Evolutionary conservation across 129 eudicot species (phyloP).

Genomic region (Centella asiatica): DNA sequence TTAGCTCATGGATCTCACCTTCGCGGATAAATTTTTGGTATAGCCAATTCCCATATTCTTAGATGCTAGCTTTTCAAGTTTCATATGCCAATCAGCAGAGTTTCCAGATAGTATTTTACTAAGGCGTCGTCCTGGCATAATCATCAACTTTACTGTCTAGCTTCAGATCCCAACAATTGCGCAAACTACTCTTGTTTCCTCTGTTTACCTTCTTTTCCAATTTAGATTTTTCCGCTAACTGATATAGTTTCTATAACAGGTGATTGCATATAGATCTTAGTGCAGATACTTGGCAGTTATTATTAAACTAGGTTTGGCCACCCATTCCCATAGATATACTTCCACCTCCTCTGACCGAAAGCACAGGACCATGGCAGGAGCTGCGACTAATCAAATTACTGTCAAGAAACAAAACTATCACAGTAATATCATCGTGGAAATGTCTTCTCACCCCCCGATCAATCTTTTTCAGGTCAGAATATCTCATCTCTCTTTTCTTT

Average conservation of each 20-base stretch:
- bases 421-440: conserved; percentile 74
- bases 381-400: conserved; percentile 33
- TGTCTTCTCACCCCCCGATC: conserved; percentile 55
- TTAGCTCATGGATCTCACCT: conserved; percentile 1
- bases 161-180: neutral
- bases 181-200: conserved; percentile 4
- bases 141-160: conserved; percentile 37
- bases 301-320: conserved; percentile 13
- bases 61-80: conserved; percentile 13
- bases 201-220: neutral
- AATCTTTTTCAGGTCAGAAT: conserved; percentile 50
- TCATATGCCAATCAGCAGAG: conserved; percentile 49
- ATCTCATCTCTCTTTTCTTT: conserved; percentile 70
- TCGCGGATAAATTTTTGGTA: neutral
- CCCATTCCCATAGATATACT: conserved; percentile 10
- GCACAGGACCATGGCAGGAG: conserved; percentile 29
- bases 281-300: conserved; percentile 1
- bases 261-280: conserved; percentile 1
- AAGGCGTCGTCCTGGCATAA: conserved; percentile 43
- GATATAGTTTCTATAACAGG: conserved; percentile 8
- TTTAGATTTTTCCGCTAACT: conserved; percentile 1
- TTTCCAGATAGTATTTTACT: conserved; percentile 1
- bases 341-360: conserved; percentile 47
- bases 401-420: conserved; percentile 58
- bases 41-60: neutral